Base-by-base conservation (phyloP, 129 eudicot genomes). In the Lactuca saligna region DNA sequence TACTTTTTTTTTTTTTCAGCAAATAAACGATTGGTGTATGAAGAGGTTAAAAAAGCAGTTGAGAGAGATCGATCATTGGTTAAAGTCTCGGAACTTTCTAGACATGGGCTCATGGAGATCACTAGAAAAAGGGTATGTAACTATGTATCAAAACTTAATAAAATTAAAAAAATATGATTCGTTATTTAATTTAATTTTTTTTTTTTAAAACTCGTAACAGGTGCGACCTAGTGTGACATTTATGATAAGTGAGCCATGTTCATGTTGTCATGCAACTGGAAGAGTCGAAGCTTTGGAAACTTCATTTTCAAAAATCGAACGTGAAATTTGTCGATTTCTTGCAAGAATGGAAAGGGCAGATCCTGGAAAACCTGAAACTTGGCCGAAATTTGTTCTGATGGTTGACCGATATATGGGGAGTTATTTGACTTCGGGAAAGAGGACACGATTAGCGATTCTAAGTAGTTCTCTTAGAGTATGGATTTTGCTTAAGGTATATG, bases 201-300 rank as follows among this genome's bases (percentile, higher is more conserved):
- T 34, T 68, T 4, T 37, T n/a, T 37, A 20, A 3, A 15, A 10
- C 12, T n/a, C 7, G 63, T 59, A 49, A 49, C 87, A 93, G 99
- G 97, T 89, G 72, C 87, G 99, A 57, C 95, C 95, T 9, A 93
- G 99, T 78, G 90, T 93, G 63, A 84, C 99, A 44, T 89, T 81
- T 78, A 89, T 89, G 99, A 88, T 93, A 49, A 93, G 92, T 82
- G 97, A 93, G 73, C 92, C 95, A 8, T 93, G 99, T 77, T 72
- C 85, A 57, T 89, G 90, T 78, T 93, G 99, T 78, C 85, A 85
- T 77, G 97, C 87, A n/a, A 85, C 99, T 55, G 99, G 99, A 55
- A 83, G 99, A 85, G 97, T 93, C 57, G 99, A 93, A 89, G 97
- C 99, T 78, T 80, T 89, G 63, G 97, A 89, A 79, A 93, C 99